Conservation (phyloP, 768 basidiomycete genomes). For the Leccinellum luteum region DNA sequence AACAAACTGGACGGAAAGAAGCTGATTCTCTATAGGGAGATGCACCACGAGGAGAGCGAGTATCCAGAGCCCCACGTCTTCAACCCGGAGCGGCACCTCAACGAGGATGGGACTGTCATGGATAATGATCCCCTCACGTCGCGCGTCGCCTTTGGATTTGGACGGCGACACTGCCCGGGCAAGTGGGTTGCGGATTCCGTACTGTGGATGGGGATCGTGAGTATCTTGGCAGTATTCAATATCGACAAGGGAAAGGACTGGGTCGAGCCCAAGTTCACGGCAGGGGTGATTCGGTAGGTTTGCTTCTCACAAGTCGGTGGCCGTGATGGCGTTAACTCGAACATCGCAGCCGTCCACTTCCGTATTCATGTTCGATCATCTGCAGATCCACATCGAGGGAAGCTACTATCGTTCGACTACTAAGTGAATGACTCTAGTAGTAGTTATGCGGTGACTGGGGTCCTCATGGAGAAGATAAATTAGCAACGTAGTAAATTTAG, state of each 20-base stretch:
- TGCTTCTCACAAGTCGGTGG: constrained; percentile 2
- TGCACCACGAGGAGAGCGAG: constrained; percentile 31
- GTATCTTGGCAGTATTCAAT: constrained; percentile 25
- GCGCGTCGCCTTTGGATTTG: constrained; percentile 31
- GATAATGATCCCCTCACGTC: constrained; percentile 26
- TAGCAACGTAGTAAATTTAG: constrained; percentile 19
- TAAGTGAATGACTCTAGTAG: neutral
- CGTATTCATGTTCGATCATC: constrained; percentile 30
- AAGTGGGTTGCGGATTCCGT: constrained; percentile 32
- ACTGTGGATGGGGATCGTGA: constrained; percentile 31
- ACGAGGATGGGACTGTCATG: constrained; percentile 20
- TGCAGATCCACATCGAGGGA: constrained; percentile 27
- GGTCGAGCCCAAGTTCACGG: constrained; percentile 28
- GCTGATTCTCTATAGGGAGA: constrained; percentile 18
- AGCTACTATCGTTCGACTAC: neutral
- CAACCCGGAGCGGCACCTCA: constrained; percentile 26
- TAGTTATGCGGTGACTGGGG: constrained; percentile 23
- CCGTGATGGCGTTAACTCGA: constrained; percentile 11
- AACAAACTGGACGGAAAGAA: neutral
- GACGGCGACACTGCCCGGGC: constrained; percentile 31
- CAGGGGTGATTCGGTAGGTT: constrained; percentile 33
- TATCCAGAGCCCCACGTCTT: constrained; percentile 26
- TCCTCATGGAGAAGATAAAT: constrained; percentile 18
- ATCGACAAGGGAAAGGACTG: constrained; percentile 23
- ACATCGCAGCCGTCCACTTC: constrained; percentile 28